Conservation (phyloP, 345 rosid species). For the Ailanthus altissimus region DNA sequence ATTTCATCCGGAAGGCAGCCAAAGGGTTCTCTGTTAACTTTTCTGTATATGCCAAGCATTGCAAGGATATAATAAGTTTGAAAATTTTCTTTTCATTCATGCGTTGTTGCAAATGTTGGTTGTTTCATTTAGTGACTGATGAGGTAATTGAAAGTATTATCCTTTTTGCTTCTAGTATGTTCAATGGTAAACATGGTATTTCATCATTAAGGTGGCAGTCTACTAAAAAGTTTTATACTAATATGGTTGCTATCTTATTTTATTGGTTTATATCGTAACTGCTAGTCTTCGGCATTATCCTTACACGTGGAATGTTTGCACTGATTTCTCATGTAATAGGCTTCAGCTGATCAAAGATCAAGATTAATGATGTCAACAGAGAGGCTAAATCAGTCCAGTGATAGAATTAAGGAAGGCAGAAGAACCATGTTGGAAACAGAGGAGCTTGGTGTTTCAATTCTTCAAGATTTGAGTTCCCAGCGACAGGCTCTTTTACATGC, state of each 20-base stretch:
- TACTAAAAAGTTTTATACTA: background rate
- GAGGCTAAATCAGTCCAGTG: conserved; percentile 62
- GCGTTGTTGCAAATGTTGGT: background rate
- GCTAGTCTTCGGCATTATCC: background rate
- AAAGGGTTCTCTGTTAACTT: background rate
- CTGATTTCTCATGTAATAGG: conserved; percentile 39
- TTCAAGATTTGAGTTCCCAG: conserved; percentile 90
- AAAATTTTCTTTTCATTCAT: background rate
- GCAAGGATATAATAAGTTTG: background rate
- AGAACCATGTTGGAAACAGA: conserved; percentile 96
- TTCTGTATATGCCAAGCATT: background rate
- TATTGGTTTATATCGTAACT: background rate
- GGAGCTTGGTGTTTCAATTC: conserved; percentile 96
- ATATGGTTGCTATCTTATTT: conserved; percentile 2
- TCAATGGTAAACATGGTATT: background rate
- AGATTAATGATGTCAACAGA: conserved; percentile 83
- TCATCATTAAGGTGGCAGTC: background rate
- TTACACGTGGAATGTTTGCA: background rate
- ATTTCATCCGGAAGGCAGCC: background rate
- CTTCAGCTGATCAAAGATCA: conserved; percentile 88
- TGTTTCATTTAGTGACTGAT: background rate
- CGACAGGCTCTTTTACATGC: conserved; percentile 82
- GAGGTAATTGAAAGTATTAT: background rate
- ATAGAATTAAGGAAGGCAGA: conserved; percentile 83
- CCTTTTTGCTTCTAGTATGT: background rate